Percentiles rank a stretch among this genome's conserved stretches.
phyloP scores from a whole-genome alignment of 176 grass and related monocot species.

The Ananas comosus region DNA sequence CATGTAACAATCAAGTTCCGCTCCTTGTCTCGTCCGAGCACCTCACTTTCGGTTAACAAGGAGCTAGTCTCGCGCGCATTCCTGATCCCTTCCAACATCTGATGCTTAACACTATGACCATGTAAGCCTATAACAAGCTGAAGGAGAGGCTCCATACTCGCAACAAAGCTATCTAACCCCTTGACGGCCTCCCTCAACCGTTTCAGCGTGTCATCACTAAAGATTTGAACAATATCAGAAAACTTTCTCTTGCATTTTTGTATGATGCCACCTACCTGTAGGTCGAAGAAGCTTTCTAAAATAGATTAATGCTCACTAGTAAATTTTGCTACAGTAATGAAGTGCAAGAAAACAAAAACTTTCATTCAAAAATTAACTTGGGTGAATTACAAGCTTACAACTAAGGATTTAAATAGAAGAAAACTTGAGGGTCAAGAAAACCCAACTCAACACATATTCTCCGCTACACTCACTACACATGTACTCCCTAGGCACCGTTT shows the following conservation, averaged over 20 bases:
- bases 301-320: too few relatives aligned
- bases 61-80: not conserved
- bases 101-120: slow-evolving; percentile 2
- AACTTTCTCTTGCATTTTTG: slow-evolving; percentile 7
- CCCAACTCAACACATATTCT: too few relatives aligned
- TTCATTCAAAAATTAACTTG: too few relatives aligned
- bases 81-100: not conserved
- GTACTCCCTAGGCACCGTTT: too few relatives aligned
- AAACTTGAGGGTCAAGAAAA: too few relatives aligned
- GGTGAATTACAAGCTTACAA: too few relatives aligned
- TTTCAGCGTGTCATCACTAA: slow-evolving; percentile 1
- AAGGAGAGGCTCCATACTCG: slow-evolving; percentile 3
- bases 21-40: not conserved
- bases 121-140: not conserved
- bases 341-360: too few relatives aligned
- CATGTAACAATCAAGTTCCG: not conserved
- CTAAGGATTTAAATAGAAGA: too few relatives aligned
- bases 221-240: not conserved
- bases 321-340: too few relatives aligned
- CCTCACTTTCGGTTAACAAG: not conserved
- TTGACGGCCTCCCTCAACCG: slow-evolving; percentile 4
- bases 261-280: not conserved
- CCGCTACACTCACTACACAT: too few relatives aligned
- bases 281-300: too few relatives aligned
- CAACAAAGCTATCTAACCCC: slow-evolving; percentile 5